Conservation (phyloP, 78 protist species). For the Dictyostelium firmibasis region DNA sequence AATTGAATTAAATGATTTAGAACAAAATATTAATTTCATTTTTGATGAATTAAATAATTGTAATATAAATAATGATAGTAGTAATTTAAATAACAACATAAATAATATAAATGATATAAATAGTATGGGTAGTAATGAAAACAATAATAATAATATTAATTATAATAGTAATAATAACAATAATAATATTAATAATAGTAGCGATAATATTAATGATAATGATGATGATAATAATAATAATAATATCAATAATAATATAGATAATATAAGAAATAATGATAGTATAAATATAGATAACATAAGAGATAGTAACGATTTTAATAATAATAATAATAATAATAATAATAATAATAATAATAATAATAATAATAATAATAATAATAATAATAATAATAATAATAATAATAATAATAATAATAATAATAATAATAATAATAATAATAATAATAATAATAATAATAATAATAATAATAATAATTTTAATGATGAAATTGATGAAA, state of each 20-base stretch:
- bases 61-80: not conserved
- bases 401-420: not conserved
- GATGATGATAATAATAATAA: not conserved
- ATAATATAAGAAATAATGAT: not conserved
- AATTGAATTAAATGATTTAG: constrained; percentile 2
- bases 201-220: not conserved
- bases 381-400: not conserved
- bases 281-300: not conserved
- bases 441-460: constrained; percentile 11
- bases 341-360: not conserved
- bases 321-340: not conserved
- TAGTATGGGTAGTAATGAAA: no score
- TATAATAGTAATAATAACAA: not conserved
- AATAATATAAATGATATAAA: not conserved
- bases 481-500: not conserved
- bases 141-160: not conserved
- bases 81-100: not conserved
- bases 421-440: not conserved
- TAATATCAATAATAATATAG: not conserved
- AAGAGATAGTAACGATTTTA: no score
- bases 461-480: not conserved
- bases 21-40: not conserved
- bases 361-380: constrained; percentile 7
- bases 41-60: constrained; percentile 30
- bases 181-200: not conserved